A percentile compares a stretch with the other conserved stretches of the same genome.
Conservation (phyloP, 148 eudicot species). For the Vaccinium vitisidaea region DNA sequence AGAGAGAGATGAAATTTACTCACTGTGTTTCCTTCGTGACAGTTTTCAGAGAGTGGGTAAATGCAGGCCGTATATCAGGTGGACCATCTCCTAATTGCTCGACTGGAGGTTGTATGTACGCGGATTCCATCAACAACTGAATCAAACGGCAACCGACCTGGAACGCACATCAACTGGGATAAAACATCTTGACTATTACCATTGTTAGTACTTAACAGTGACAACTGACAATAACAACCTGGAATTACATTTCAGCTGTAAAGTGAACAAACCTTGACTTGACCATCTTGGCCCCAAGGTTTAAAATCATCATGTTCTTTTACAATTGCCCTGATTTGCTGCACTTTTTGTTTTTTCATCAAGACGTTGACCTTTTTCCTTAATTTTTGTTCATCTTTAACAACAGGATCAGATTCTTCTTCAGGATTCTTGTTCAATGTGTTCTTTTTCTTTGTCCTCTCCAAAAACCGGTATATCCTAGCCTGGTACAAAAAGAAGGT, state of each 20-base stretch:
- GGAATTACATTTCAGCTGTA: neutral
- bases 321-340: constrained; percentile 55
- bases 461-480: constrained; percentile 68
- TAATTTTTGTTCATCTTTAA: constrained; percentile 47
- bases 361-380: constrained; percentile 55
- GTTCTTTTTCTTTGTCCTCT: constrained; percentile 65
- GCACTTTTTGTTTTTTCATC: constrained; percentile 78
- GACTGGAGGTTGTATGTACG: constrained; percentile 74
- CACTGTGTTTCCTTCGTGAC: constrained; percentile 52
- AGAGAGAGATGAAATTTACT: constrained; percentile 31
- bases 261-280: constrained; percentile 66
- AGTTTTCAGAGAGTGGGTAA: constrained; percentile 58
- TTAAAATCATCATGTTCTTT: constrained; percentile 43
- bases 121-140: constrained; percentile 75
- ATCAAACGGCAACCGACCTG: constrained; percentile 90
- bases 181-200: neutral
- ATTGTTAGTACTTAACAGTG: neutral
- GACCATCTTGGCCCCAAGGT: constrained; percentile 76
- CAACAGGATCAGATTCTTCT: constrained; percentile 32
- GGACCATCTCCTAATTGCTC: constrained; percentile 54
- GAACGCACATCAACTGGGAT: constrained; percentile 20
- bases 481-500: constrained; percentile 38
- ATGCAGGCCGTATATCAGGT: constrained; percentile 92
- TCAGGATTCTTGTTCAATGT: constrained; percentile 32
- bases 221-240: neutral